Evolutionary conservation across 495 filamentous ascomycete genomes (phyloP).

Genomic region (Friedmanniomyces simplex): DNA sequence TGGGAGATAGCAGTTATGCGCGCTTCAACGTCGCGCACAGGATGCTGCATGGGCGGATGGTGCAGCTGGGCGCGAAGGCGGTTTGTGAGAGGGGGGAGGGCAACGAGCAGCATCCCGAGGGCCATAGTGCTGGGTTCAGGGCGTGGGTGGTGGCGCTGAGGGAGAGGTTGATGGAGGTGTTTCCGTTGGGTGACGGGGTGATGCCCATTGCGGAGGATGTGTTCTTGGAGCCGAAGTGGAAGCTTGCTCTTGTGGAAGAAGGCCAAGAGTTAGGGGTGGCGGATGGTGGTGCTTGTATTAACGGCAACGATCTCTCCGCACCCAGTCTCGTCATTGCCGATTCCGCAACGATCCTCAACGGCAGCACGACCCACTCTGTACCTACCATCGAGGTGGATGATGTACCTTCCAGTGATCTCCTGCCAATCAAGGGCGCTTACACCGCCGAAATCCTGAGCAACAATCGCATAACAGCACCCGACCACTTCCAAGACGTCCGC

Average conservation of each 20-base stretch:
- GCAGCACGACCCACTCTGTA: background rate
- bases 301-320: background rate
- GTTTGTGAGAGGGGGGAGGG: conserved; percentile 70
- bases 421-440: conserved; percentile 47
- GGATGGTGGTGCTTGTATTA: background rate
- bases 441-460: conserved; percentile 44
- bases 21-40: conserved; percentile 93
- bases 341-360: background rate
- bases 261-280: background rate
- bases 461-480: conserved; percentile 57
- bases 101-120: conserved; percentile 88
- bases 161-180: conserved; percentile 49
- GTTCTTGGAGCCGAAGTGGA: conserved; percentile 70
- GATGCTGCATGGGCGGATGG: conserved; percentile 74
- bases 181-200: conserved; percentile 56
- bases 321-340: too few relatives aligned
- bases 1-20: conserved; percentile 89
- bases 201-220: conserved; percentile 64
- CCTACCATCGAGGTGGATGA: background rate
- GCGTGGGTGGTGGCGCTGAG: conserved; percentile 3
- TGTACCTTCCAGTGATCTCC: conserved; percentile 33
- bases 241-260: conserved; percentile 38
- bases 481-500: conserved; percentile 93
- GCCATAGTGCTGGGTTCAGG: conserved; percentile 40
- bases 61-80: conserved; percentile 75